Evolutionary conservation across 1,139 yeast species (phyloP).

Genomic region (Zygosaccharomyces pseudobailii): DNA sequence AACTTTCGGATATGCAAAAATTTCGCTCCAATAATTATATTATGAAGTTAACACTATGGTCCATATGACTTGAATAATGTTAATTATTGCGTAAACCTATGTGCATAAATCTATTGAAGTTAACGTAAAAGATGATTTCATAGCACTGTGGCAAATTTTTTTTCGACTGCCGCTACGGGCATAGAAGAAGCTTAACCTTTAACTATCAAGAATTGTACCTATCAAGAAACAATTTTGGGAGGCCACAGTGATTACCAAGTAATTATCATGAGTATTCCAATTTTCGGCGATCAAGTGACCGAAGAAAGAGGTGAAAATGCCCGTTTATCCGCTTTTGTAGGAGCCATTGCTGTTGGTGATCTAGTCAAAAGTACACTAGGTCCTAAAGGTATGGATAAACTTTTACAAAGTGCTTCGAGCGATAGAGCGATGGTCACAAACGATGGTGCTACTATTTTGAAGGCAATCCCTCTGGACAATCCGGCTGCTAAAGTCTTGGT

Average conservation of each 20-base stretch:
- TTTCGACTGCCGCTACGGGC: slow-evolving; percentile 3
- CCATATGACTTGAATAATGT: neutral
- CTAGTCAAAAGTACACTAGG: slow-evolving; percentile 93
- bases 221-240: neutral
- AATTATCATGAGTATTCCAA: slow-evolving; percentile 53
- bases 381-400: slow-evolving; percentile 97
- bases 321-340: slow-evolving; percentile 93
- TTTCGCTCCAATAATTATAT: too few species aligned
- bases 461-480: slow-evolving; percentile 90
- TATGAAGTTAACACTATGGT: too few species aligned
- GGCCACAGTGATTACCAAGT: neutral
- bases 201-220: neutral
- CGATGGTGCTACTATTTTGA: slow-evolving; percentile 96
- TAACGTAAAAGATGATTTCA: slow-evolving; percentile 1
- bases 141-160: slow-evolving; percentile 11
- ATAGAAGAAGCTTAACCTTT: neutral
- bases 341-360: slow-evolving; percentile 98
- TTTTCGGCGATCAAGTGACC: slow-evolving; percentile 94
- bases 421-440: slow-evolving; percentile 80
- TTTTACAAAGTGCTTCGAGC: slow-evolving; percentile 81
- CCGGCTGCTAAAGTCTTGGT: slow-evolving; percentile 98
- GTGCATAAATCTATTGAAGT: neutral
- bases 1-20: too few species aligned
- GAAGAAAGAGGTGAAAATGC: slow-evolving; percentile 99
- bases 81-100: neutral